Conservation (phyloP, 768 basidiomycete genomes). For the Suillus hirtellus region DNA sequence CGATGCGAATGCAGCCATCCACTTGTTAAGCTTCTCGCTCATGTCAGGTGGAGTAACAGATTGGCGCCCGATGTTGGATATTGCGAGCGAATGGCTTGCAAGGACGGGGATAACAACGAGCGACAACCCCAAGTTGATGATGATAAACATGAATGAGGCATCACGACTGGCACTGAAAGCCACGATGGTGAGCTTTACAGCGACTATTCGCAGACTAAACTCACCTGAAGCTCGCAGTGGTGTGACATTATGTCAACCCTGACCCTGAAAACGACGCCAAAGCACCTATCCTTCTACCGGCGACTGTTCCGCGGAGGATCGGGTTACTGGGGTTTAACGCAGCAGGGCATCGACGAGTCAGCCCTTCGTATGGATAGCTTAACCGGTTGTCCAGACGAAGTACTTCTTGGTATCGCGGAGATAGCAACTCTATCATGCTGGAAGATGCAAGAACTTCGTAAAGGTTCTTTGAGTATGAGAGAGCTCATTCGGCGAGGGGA, state of each 20-base stretch:
- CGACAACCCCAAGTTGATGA: constrained; percentile 62
- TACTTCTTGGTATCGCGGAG: constrained; percentile 74
- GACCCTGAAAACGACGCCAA: constrained; percentile 60
- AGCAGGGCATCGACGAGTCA: constrained; percentile 34
- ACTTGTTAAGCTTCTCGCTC: constrained; percentile 73
- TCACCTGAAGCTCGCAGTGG: constrained; percentile 50
- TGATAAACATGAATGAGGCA: constrained; percentile 53
- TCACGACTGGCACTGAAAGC: constrained; percentile 66
- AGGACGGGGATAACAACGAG: constrained; percentile 62
- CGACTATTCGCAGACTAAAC: background rate
- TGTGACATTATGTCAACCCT: constrained; percentile 74
- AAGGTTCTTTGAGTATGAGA: constrained; percentile 68
- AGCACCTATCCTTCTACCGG: constrained; percentile 65
- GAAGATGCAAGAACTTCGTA: constrained; percentile 65
- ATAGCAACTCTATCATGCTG: constrained; percentile 71
- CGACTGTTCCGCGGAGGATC: constrained; percentile 57
- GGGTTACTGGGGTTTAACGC: constrained; percentile 44
- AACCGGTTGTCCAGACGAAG: constrained; percentile 79
- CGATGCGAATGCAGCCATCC: constrained; percentile 78
- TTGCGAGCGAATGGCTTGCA: constrained; percentile 76
- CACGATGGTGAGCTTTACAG: constrained; percentile 59
- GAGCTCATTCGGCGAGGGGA: constrained; percentile 76
- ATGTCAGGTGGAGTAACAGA: constrained; percentile 66
- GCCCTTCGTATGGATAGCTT: constrained; percentile 65
- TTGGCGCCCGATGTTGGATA: constrained; percentile 69